Base-by-base conservation (phyloP, 2,329 filamentous ascomycete genomes). In the Sclerotiophoma versabilis region DNA sequence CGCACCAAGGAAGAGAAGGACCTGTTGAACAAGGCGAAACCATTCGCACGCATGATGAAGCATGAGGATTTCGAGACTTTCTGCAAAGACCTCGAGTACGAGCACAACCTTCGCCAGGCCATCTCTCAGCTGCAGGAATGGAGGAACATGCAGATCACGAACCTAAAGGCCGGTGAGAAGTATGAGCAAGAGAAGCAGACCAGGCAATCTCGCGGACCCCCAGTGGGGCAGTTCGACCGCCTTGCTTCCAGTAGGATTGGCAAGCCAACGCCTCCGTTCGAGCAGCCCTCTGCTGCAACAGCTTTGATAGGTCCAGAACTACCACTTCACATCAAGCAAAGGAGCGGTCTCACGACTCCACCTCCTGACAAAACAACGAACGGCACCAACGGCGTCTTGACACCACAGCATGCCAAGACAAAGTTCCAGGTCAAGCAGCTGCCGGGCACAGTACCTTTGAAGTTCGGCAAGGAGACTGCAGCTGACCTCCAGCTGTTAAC, bases 31-130 rank as follows among this genome's bases (percentile, higher is more conserved):
- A 96, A 96, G 73, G 90, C 92, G 5, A 99, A 99, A 68, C 95
- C 95, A 0, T 97, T 97, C 68, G 93, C 92, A 2, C 86, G 93
- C 34, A 96, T 98, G 85, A 97, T 98, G 93, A 96, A 93, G 67
- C 89, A 89, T 65, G 83, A 88, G 39, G 95, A 99, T 73, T 98
- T 96, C 68, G 90, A 96, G 59, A 85, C 87, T 10, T 88, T 98
- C 63, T 90, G 88, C 63, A 87, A 92, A 57, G 93, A 92, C 1
- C 79, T 99, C 0, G 84, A 96, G 39, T 93, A 96, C 66, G 95
- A 99, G 75, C 86, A 95, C 60, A 96, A 96, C 63, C 80, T 99
- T 15, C 87, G 95, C 2, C 88, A 96, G 69, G 95, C 95, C 30
- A 96, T 99, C 54, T 62, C 84, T 0, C 93, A 98, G 72, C 80